These are phyloP conservation scores for Hypoxylon sp. DNA, from an alignment of 2,329 filamentous ascomycete species.

Conservation along the genomic window DNA sequence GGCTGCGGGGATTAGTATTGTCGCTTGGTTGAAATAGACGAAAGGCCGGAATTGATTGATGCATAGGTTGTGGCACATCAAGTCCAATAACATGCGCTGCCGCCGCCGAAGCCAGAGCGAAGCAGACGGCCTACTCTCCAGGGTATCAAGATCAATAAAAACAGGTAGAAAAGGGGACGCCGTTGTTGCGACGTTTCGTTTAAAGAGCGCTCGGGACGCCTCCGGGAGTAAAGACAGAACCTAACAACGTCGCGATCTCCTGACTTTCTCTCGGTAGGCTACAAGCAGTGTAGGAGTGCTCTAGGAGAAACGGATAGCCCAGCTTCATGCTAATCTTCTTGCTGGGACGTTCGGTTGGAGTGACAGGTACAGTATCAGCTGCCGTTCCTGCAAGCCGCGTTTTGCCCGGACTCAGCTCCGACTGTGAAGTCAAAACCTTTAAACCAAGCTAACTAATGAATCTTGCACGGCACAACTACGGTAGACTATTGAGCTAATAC, in stretches of 20 bases:
- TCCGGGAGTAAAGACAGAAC: no score
- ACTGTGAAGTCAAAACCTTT: neutral
- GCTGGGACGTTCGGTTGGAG: neutral
- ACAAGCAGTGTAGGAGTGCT: slow-evolving; percentile 30
- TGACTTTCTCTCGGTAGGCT: slow-evolving; percentile 31
- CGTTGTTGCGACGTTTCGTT: slow-evolving; percentile 28
- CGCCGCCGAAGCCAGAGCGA: slow-evolving; percentile 39
- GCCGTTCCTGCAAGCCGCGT: neutral
- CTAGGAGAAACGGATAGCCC: slow-evolving; percentile 36
- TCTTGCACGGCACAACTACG: neutral
- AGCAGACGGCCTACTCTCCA: slow-evolving; percentile 37
- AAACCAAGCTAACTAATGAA: neutral
- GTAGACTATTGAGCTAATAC: neutral
- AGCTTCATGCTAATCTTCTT: slow-evolving; percentile 43
- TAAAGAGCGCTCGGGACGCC: slow-evolving; percentile 21
- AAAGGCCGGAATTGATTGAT: slow-evolving; percentile 41
- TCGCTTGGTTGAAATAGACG: slow-evolving; percentile 26
- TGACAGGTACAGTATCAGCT: no score
- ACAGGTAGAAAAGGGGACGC: slow-evolving; percentile 31
- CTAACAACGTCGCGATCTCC: slow-evolving; percentile 29
- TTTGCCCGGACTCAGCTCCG: neutral
- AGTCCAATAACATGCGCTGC: slow-evolving; percentile 36
- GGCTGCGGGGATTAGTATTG: slow-evolving; percentile 21
- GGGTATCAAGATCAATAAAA: no score
- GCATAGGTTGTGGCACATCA: slow-evolving; percentile 41